Base-by-base conservation (phyloP, 2,329 filamentous ascomycete species). In the Sphaerulina musiva region DNA sequence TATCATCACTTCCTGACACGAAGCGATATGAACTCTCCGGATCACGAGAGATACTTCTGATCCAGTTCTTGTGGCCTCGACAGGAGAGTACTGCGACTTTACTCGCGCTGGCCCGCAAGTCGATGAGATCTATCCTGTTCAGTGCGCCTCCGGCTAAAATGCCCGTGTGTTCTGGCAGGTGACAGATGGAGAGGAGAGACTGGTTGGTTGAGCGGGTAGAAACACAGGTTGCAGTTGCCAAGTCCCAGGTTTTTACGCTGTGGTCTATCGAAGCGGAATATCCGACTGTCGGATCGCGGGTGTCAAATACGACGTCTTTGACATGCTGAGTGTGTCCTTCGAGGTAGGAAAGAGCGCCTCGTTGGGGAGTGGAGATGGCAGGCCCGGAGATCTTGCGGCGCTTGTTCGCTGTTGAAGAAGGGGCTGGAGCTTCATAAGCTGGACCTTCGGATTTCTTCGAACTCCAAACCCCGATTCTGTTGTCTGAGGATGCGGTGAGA, bases 241-340 rank as follows among this genome's bases (percentile, higher is more conserved):
- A 79, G 74, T 98, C 93, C 74, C 95, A 87, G 0, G 93, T 97
- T 60, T 86, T 85, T 63, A 97, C 77, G 1, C 87, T 87, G 76
- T 95, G 91, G 74, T 98, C 95, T 74, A 88, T 87, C 14, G 90
- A 95, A 20, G 85, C 83, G 1, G 89, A 92, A 77, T 98, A 97
- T 45, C 87, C 92, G 40, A 96, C 89, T 11, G 89, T 95, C 9
- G 84, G 74, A 72, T 97, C 92, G 51, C 82, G 79, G 4, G 85
- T 85, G 72, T 95, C 89, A 76, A 98, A 97, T 46, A 89, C 79
- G 38, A 86, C 87, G 51, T 85, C 86, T 1, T 87, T 88, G 43
- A 91, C 89, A 43, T 86, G 80, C 9, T 83, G 80, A 53, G 81
- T 81, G 78, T 96, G 86, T 50, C 83, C 81, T 12, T 80, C 74